Conservation (phyloP, 371 early-diverging fungal species). For the Mortierella sp. region DNA sequence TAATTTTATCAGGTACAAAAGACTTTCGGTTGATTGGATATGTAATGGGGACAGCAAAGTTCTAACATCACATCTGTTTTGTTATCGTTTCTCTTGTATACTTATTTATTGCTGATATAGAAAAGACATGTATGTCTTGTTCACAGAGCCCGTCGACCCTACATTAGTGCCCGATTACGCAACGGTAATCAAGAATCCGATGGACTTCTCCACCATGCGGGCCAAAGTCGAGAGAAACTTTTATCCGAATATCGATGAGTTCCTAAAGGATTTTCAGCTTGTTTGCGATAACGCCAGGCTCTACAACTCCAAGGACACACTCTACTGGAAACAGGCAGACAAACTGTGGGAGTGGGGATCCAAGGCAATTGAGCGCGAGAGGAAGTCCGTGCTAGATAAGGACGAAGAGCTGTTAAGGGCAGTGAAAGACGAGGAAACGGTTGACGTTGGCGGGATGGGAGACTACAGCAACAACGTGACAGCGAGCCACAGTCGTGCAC, state of each 20-base stretch:
- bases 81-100: neutral
- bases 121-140: conserved; percentile 74
- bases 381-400: conserved; percentile 63
- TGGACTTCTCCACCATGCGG: conserved; percentile 80
- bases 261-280: conserved; percentile 72
- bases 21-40: neutral
- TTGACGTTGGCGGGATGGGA: conserved; percentile 43
- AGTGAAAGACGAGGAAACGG: conserved; percentile 44
- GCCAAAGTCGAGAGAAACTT: conserved; percentile 64
- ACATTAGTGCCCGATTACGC: conserved; percentile 81
- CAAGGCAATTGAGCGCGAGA: conserved; percentile 71
- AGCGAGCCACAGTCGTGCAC: conserved; percentile 26
- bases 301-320: conserved; percentile 80
- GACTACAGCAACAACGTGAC: conserved; percentile 20
- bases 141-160: conserved; percentile 87
- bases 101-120: conserved; percentile 20
- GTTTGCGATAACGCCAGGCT: conserved; percentile 78
- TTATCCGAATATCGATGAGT: conserved; percentile 67
- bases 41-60: neutral
- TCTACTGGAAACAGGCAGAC: conserved; percentile 80
- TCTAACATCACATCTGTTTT: too few relatives aligned
- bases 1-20: conserved; percentile 64
- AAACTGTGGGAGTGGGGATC: conserved; percentile 70
- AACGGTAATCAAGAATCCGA: conserved; percentile 76
- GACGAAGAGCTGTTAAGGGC: conserved; percentile 40